phyloP scores from a whole-genome alignment of 2,329 filamentous ascomycete species.

The Fusarium torulosum region DNA sequence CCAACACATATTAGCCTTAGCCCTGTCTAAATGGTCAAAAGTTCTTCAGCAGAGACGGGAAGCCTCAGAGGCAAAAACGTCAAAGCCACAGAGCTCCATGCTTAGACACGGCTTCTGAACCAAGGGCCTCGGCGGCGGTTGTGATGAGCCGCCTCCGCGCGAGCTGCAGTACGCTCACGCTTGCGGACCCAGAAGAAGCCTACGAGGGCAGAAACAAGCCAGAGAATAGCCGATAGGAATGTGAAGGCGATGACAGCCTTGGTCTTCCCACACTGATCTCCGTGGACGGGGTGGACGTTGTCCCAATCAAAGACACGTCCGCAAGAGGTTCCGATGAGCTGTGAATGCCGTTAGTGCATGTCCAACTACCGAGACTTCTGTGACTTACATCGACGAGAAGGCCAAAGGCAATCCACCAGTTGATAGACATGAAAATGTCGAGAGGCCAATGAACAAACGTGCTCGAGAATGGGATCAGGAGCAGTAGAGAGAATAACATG shows the following conservation, averaged over 20 bases:
- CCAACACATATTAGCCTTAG: slow-evolving; percentile 6
- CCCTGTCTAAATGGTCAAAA: slow-evolving; percentile 4
- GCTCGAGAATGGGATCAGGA: slow-evolving; percentile 77
- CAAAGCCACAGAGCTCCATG: neutral
- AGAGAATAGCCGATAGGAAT: slow-evolving; percentile 78
- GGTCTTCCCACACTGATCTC: slow-evolving; percentile 72
- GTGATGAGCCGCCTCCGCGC: slow-evolving; percentile 48
- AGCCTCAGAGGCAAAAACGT: too few species aligned
- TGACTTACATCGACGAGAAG: slow-evolving; percentile 70
- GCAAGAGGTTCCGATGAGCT: slow-evolving; percentile 63
- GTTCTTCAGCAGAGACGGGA: slow-evolving; percentile 21
- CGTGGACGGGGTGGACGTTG: slow-evolving; percentile 60
- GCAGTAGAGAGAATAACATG: slow-evolving; percentile 76
- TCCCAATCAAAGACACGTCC: slow-evolving; percentile 72
- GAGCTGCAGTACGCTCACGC: slow-evolving; percentile 53
- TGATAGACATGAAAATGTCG: slow-evolving; percentile 75
- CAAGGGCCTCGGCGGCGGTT: slow-evolving; percentile 54
- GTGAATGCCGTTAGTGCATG: slow-evolving; percentile 21
- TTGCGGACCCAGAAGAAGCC: slow-evolving; percentile 67
- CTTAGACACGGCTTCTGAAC: slow-evolving; percentile 60
- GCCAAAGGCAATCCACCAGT: slow-evolving; percentile 79
- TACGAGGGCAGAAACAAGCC: slow-evolving; percentile 74
- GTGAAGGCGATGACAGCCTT: slow-evolving; percentile 78
- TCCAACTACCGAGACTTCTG: neutral
- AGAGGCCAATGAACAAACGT: slow-evolving; percentile 78